These are phyloP conservation scores for Ustulina deusta DNA, from an alignment of 2,329 filamentous ascomycete genomes.

Conservation along the genomic window DNA sequence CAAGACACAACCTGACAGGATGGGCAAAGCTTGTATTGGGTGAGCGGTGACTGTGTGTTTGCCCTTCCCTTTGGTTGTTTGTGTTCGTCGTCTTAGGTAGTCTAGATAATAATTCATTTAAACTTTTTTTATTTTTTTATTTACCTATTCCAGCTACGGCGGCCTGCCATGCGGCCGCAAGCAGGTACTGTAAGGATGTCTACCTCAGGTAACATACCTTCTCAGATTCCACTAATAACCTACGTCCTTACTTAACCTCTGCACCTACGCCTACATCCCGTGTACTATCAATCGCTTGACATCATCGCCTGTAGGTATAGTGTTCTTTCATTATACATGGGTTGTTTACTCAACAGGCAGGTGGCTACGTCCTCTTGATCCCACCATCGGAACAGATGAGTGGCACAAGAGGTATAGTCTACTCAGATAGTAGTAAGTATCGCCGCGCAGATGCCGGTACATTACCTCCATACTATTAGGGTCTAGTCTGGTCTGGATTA, in stretches of 20 bases:
- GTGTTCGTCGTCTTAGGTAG: neutral
- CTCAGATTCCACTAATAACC: neutral
- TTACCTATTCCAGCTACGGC: slow-evolving; percentile 7
- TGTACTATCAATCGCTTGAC: slow-evolving; percentile 14
- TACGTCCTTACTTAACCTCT: slow-evolving; percentile 14
- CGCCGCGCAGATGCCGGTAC: slow-evolving; percentile 6
- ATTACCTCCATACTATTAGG: slow-evolving; percentile 17
- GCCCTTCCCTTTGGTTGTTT: neutral
- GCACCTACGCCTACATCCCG: neutral
- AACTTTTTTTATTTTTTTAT: slow-evolving; percentile 25
- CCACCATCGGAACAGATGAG: neutral
- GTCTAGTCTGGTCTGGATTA: neutral
- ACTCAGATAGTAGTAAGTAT: slow-evolving; percentile 3
- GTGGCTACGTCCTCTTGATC: slow-evolving; percentile 15
- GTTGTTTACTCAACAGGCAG: slow-evolving; percentile 26
- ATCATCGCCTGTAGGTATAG: neutral
- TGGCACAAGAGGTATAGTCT: slow-evolving; percentile 12
- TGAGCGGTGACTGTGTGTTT: neutral
- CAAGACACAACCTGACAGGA: too few relatives aligned
- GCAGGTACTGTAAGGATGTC: slow-evolving; percentile 6
- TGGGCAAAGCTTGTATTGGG: too few relatives aligned
- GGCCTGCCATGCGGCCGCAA: slow-evolving; percentile 23
- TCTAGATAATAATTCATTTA: neutral
- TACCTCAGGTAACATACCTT: neutral
- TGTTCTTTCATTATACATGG: slow-evolving; percentile 7